A percentile compares a stretch with the other conserved stretches of the same genome.
Evolutionary conservation across 176 grass and related monocot species (phyloP).

Genomic region (Musa beccarii): DNA sequence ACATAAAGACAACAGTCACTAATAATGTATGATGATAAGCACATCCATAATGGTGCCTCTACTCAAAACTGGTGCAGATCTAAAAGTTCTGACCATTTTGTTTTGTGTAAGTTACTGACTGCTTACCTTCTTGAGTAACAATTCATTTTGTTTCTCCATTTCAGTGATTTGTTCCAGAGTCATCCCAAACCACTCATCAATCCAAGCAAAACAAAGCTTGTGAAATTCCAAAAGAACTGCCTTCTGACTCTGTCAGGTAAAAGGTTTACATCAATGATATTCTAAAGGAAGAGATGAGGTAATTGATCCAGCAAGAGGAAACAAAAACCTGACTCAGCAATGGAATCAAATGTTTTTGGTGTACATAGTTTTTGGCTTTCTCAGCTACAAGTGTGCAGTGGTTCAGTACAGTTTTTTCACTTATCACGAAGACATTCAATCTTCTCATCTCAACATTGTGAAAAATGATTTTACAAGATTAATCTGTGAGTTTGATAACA

Average conservation of each 20-base stretch:
- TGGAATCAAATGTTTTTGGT: too few species aligned
- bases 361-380: too few species aligned
- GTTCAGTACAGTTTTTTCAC: too few species aligned
- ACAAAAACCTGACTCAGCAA: too few species aligned
- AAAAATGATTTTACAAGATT: not conserved
- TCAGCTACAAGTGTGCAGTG: too few species aligned
- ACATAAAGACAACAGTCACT: not conserved
- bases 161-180: constrained; percentile 53
- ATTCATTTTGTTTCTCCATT: constrained; percentile 66
- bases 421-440: too few species aligned
- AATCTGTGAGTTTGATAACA: not conserved
- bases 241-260: constrained; percentile 44
- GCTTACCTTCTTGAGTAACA: constrained; percentile 68
- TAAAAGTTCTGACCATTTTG: too few species aligned
- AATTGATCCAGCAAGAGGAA: not conserved
- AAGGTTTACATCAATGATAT: not conserved
- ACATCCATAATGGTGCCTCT: not conserved
- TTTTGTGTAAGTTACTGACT: not conserved
- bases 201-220: constrained; percentile 82
- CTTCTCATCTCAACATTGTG: too few species aligned
- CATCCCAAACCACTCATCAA: constrained; percentile 92
- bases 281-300: not conserved
- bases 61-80: too few species aligned
- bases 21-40: not conserved
- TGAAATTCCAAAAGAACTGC: constrained; percentile 69